Evolutionary conservation across 2,329 filamentous ascomycete species (phyloP).

Genomic region (Nannizzia gypsea): DNA sequence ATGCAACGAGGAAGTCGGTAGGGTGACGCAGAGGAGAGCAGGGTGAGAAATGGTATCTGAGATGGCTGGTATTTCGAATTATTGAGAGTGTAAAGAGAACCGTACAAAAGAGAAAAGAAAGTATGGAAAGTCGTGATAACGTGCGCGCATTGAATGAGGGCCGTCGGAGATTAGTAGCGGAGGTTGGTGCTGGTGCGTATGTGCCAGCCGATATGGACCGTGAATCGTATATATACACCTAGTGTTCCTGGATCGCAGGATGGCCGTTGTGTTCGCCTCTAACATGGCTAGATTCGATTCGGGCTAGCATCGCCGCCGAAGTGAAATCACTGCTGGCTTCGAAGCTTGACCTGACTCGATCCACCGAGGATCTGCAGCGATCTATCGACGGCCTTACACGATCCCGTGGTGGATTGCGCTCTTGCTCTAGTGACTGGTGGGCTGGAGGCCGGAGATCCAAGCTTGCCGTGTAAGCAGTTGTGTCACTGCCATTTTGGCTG

Average conservation of each 20-base stretch:
- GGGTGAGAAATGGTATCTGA: constrained; percentile 1
- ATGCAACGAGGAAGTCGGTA: neutral
- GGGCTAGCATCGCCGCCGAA: constrained; percentile 69
- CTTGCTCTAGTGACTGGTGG: constrained; percentile 48
- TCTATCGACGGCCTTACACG: constrained; percentile 75
- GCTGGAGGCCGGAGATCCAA: constrained; percentile 36
- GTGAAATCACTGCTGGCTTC: constrained; percentile 87
- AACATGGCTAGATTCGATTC: constrained; percentile 51
- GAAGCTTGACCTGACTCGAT: constrained; percentile 69
- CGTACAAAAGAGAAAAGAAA: neutral
- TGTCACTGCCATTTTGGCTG: constrained; percentile 86
- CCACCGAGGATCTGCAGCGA: constrained; percentile 74
- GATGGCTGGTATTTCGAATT: constrained; percentile 6
- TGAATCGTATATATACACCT: constrained; percentile 17
- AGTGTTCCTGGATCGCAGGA: constrained; percentile 10
- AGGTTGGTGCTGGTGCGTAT: constrained; percentile 16
- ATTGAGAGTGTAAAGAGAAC: neutral
- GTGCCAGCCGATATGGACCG: constrained; percentile 24
- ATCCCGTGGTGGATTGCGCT: constrained; percentile 48
- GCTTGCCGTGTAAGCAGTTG: constrained; percentile 68
- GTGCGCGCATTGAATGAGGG: constrained; percentile 1
- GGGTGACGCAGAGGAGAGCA: neutral
- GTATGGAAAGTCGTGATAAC: constrained; percentile 4
- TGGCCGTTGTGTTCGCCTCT: constrained; percentile 5
- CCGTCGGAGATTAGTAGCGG: neutral